Conservation (phyloP, 1,284 basidiomycete species). For the Pseudozyma sp. region DNA sequence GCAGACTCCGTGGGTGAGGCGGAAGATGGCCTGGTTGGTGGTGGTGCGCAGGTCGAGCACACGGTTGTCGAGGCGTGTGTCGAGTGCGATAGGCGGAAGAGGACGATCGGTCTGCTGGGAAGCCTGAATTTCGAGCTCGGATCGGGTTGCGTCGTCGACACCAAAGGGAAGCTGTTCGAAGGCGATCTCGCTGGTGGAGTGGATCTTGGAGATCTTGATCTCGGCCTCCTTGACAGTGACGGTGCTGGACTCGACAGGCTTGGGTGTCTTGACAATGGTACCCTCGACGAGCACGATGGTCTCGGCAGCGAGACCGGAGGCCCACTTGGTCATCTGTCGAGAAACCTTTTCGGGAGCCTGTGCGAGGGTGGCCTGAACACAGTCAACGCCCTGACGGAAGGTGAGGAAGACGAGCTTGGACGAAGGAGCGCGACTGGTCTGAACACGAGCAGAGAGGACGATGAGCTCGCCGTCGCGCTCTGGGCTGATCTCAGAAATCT, state of each 20-base stretch:
- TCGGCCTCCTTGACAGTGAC: slow-evolving; percentile 90
- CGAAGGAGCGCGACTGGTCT: slow-evolving; percentile 81
- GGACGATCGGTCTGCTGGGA: slow-evolving; percentile 66
- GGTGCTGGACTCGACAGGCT: slow-evolving; percentile 88
- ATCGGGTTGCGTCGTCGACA: slow-evolving; percentile 89
- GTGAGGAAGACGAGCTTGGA: slow-evolving; percentile 94
- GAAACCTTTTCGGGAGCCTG: slow-evolving; percentile 85
- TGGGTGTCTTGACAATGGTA: slow-evolving; percentile 75
- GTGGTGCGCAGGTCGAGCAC: slow-evolving; percentile 93
- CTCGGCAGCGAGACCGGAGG: slow-evolving; percentile 81
- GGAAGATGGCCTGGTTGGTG: slow-evolving; percentile 97
- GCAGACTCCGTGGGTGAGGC: slow-evolving; percentile 86
- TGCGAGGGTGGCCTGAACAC: slow-evolving; percentile 87
- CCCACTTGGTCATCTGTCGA: slow-evolving; percentile 98
- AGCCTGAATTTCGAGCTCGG: slow-evolving; percentile 79
- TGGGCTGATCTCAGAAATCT: slow-evolving; percentile 78
- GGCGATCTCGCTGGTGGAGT: slow-evolving; percentile 82
- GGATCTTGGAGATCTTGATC: slow-evolving; percentile 85
- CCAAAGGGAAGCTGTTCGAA: slow-evolving; percentile 81
- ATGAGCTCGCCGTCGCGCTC: slow-evolving; percentile 82
- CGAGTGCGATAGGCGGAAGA: slow-evolving; percentile 69
- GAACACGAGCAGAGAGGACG: slow-evolving; percentile 87
- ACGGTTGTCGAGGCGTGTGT: slow-evolving; percentile 94
- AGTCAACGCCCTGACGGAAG: slow-evolving; percentile 87
- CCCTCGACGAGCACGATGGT: slow-evolving; percentile 91